A percentile compares a stretch with the other conserved stretches of the same genome.
phyloP scores from a whole-genome alignment of 2,329 filamentous ascomycete species.

The Thielaviopsis ethacetica region DNA sequence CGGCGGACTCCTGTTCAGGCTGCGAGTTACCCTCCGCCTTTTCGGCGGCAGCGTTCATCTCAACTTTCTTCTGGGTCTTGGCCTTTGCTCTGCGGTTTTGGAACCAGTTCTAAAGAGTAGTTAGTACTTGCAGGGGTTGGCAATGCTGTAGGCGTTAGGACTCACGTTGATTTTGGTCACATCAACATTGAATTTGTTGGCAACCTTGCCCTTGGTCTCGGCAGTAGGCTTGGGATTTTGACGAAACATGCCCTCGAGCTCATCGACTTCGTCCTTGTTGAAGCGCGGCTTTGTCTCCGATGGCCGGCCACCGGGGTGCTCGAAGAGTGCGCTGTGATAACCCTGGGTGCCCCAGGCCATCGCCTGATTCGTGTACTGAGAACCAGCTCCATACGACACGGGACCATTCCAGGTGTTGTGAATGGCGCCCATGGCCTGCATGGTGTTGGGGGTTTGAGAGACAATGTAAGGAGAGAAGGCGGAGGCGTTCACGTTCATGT shows the following conservation, averaged over 20 bases:
- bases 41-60: slow-evolving; percentile 28
- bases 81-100: slow-evolving; percentile 49
- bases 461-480: neutral
- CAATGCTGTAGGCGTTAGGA: neutral
- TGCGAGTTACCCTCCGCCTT: slow-evolving; percentile 4
- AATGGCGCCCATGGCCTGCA: neutral
- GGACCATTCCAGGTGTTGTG: neutral
- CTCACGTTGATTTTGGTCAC: slow-evolving; percentile 46
- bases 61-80: slow-evolving; percentile 44
- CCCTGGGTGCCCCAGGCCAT: neutral
- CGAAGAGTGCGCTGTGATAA: neutral
- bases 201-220: slow-evolving; percentile 42
- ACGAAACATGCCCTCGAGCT: slow-evolving; percentile 43
- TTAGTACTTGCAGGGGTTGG: neutral
- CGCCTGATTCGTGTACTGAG: neutral
- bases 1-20: neutral
- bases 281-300: slow-evolving; percentile 36
- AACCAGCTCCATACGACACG: neutral
- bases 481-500: neutral
- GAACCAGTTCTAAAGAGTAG: slow-evolving; percentile 43
- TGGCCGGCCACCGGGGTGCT: slow-evolving; percentile 17
- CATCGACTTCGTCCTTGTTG: slow-evolving; percentile 41
- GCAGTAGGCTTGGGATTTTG: slow-evolving; percentile 50
- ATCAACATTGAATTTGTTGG: slow-evolving; percentile 45
- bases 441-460: neutral